These are phyloP conservation scores for Neurospora sublineolata DNA, from an alignment of 495 filamentous ascomycete genomes.

Conservation along the genomic window DNA sequence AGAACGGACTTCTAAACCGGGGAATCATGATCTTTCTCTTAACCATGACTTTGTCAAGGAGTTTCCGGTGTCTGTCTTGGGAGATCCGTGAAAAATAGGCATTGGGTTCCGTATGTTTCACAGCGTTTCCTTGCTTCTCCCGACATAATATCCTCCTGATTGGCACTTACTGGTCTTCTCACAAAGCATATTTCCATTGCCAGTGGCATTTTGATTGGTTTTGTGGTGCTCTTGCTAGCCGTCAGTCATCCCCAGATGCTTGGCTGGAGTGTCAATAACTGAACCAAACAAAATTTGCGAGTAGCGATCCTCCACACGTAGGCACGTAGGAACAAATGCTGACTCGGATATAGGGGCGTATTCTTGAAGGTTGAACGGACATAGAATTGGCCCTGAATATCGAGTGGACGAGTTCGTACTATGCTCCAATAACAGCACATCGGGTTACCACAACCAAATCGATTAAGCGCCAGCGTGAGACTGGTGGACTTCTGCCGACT, in stretches of 20 bases:
- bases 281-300: not conserved
- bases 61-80: constrained; percentile 2
- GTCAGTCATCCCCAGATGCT: not conserved
- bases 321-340: not conserved
- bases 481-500: not conserved
- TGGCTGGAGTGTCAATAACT: not conserved
- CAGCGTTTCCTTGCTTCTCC: constrained; percentile 3
- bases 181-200: not conserved
- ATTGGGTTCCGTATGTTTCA: constrained; percentile 1
- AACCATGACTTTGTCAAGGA: not conserved
- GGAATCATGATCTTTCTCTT: not conserved
- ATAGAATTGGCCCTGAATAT: not conserved
- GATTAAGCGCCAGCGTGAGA: not conserved
- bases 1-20: not conserved
- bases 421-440: not conserved
- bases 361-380: not conserved
- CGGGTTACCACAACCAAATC: not conserved
- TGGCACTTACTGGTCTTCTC: not conserved
- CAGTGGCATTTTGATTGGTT: not conserved
- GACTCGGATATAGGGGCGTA: not conserved
- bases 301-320: not conserved
- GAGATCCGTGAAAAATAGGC: not conserved
- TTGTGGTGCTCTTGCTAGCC: not conserved
- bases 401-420: not conserved
- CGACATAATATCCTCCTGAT: not conserved